phyloP scores from a whole-genome alignment of 2,329 filamentous ascomycete species.

The Colletotrichum sublineola region DNA sequence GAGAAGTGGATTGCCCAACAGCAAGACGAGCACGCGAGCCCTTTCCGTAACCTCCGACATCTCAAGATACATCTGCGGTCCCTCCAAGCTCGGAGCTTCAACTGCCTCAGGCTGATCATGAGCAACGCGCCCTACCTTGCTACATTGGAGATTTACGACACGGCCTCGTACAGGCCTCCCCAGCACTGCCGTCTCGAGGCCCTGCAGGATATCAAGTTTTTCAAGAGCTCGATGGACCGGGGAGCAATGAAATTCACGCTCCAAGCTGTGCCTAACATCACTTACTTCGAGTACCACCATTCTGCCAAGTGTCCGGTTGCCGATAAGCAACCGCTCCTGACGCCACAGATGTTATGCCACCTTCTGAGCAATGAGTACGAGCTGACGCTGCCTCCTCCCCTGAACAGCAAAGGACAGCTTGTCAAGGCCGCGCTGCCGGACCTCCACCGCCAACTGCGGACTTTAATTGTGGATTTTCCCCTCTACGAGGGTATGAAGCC shows the following conservation, averaged over 20 bases:
- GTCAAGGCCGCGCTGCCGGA: neutral
- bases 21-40: neutral
- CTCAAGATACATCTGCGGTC: neutral
- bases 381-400: neutral
- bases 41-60: neutral
- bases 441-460: constrained; percentile 11
- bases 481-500: neutral
- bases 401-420: neutral
- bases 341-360: constrained; percentile 9
- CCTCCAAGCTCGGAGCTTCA: neutral
- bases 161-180: neutral
- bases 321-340: neutral
- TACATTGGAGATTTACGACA: constrained; percentile 6
- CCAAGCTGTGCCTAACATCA: constrained; percentile 5
- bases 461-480: constrained; percentile 4
- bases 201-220: neutral
- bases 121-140: neutral
- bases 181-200: neutral
- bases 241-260: constrained; percentile 2
- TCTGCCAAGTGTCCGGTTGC: neutral
- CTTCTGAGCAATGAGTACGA: constrained; percentile 17
- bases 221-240: constrained; percentile 3
- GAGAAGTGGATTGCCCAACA: neutral
- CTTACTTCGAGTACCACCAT: constrained; percentile 9
- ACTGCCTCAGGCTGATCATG: neutral